A percentile compares a stretch with the other conserved stretches of the same genome.
phyloP scores from a whole-genome alignment of 257 asterid species.

The Capsicum baccatum region DNA sequence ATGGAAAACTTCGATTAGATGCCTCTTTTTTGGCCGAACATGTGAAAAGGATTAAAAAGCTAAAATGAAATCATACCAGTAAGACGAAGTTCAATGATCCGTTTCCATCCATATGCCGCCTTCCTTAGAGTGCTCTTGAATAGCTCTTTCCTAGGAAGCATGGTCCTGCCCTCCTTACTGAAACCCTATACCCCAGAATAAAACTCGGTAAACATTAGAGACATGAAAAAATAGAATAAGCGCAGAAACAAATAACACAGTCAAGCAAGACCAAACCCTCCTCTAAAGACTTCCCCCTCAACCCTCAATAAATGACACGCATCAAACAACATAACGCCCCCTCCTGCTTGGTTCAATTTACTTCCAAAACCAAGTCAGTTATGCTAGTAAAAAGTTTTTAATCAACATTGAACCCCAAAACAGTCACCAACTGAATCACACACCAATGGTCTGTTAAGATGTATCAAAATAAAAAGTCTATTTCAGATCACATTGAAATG shows the following conservation, averaged over 20 bases:
- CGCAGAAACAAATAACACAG: not conserved
- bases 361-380: slow-evolving; percentile 17
- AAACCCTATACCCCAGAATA: slow-evolving; percentile 58
- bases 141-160: slow-evolving; percentile 86
- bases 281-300: not conserved
- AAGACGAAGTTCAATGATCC: slow-evolving; percentile 70
- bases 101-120: slow-evolving; percentile 85
- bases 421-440: not conserved
- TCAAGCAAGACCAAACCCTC: slow-evolving; percentile 6
- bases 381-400: not conserved
- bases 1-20: not conserved
- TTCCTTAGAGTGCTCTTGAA: slow-evolving; percentile 91
- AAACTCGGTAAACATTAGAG: slow-evolving; percentile 9
- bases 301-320: slow-evolving; percentile 3
- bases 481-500: not conserved
- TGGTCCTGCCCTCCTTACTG: slow-evolving; percentile 79
- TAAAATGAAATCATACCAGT: slow-evolving; percentile 49
- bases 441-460: not conserved
- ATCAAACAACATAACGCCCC: slow-evolving; percentile 19
- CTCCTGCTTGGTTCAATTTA: not conserved
- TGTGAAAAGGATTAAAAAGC: not conserved
- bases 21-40: not conserved
- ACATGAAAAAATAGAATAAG: not conserved
- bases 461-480: not conserved
- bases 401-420: not conserved